Percentiles rank a stretch among this genome's conserved stretches.
Evolutionary conservation across 495 filamentous ascomycete genomes (phyloP).

Genomic region (Podospora comata): DNA sequence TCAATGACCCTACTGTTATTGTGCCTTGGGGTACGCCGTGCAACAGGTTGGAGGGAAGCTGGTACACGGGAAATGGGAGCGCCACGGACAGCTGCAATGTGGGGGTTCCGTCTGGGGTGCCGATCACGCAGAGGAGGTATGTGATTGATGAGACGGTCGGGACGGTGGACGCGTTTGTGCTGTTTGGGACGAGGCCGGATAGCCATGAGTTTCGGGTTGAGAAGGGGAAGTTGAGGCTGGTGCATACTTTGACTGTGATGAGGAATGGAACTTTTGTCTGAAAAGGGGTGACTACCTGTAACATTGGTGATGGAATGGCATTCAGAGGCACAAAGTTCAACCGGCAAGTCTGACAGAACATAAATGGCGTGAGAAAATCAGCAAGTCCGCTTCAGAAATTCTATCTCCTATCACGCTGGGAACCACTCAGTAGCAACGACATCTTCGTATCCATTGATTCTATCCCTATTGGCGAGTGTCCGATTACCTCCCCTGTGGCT

Average conservation of each 20-base stretch:
- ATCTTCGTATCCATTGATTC: too few relatives aligned
- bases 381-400: too few relatives aligned
- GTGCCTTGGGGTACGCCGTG: conserved; percentile 49
- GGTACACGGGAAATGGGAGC: conserved; percentile 36
- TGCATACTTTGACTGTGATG: conserved; percentile 21
- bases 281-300: too few relatives aligned
- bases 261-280: conserved; percentile 6
- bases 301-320: too few relatives aligned
- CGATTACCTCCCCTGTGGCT: too few relatives aligned
- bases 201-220: conserved; percentile 40
- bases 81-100: conserved; percentile 36
- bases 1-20: conserved; percentile 37
- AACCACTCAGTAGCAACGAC: too few relatives aligned
- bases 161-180: conserved; percentile 40
- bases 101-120: conserved; percentile 34
- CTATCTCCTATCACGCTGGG: too few relatives aligned
- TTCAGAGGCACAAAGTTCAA: too few relatives aligned
- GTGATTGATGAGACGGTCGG: conserved; percentile 46
- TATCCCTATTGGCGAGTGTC: too few relatives aligned
- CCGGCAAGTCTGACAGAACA: too few relatives aligned
- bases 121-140: conserved; percentile 21
- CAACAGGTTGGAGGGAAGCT: conserved; percentile 47
- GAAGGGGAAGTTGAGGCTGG: conserved; percentile 22
- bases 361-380: too few relatives aligned
- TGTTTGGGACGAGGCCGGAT: conserved; percentile 36